Conservation (phyloP, 2,329 filamentous ascomycete species). For the Verticillium albo-atrum region DNA sequence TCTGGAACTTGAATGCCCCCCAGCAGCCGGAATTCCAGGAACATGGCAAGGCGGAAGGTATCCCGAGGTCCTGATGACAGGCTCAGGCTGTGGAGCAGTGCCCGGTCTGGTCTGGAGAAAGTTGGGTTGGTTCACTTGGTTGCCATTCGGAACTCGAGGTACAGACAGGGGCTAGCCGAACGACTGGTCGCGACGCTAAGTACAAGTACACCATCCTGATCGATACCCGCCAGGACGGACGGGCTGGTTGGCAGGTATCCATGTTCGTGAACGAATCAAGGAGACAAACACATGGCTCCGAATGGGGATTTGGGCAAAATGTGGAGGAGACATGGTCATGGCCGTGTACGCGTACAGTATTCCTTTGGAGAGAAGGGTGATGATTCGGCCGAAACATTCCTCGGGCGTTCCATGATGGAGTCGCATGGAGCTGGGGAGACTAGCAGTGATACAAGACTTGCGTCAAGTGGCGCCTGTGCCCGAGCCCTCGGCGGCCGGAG, state of each 20-base stretch:
- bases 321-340: too few relatives aligned
- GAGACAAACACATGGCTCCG: not conserved
- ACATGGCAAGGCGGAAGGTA: not conserved
- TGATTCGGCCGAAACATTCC: slow-evolving; percentile 18
- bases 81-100: not conserved
- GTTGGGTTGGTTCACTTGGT: too few relatives aligned
- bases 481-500: slow-evolving; percentile 7
- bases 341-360: too few relatives aligned
- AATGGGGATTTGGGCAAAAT: not conserved
- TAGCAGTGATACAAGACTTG: slow-evolving; percentile 29
- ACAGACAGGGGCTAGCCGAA: not conserved
- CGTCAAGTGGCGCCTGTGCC: slow-evolving; percentile 29
- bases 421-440: not conserved
- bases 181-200: not conserved
- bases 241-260: too few relatives aligned
- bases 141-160: not conserved
- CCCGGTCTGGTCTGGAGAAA: not conserved
- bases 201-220: not conserved
- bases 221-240: not conserved
- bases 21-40: not conserved
- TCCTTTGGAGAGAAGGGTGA: not conserved
- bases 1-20: not conserved
- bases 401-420: slow-evolving; percentile 23
- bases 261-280: not conserved
- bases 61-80: not conserved